Evolutionary conservation across 345 rosid genomes (phyloP).

Genomic region (Punica granatum): DNA sequence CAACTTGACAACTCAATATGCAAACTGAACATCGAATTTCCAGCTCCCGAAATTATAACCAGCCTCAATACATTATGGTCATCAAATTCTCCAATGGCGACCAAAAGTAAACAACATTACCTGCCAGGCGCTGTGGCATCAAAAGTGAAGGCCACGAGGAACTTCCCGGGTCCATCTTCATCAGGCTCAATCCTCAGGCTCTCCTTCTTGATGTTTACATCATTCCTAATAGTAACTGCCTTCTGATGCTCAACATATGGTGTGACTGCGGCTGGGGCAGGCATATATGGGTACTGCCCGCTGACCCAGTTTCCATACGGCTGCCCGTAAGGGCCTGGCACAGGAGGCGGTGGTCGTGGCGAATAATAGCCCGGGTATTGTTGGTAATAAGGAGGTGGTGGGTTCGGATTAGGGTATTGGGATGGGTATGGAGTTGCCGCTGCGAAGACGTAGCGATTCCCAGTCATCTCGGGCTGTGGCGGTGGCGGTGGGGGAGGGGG

Average conservation of each 20-base stretch:
- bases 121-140: slow-evolving; percentile 48
- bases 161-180: slow-evolving; percentile 32
- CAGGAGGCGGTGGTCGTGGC: slow-evolving; percentile 9
- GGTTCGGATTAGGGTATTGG: slow-evolving; percentile 28
- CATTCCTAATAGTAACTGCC: slow-evolving; percentile 43
- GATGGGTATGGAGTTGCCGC: slow-evolving; percentile 38
- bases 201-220: slow-evolving; percentile 48
- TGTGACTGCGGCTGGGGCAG: slow-evolving; percentile 15
- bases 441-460: slow-evolving; percentile 29
- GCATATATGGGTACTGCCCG: slow-evolving; percentile 20
- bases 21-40: neutral
- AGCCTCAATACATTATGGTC: neutral
- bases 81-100: neutral
- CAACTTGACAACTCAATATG: neutral
- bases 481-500: slow-evolving; percentile 16
- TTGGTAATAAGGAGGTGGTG: slow-evolving; percentile 21
- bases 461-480: slow-evolving; percentile 16
- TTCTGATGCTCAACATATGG: slow-evolving; percentile 42
- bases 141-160: slow-evolving; percentile 35
- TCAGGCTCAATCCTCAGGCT: slow-evolving; percentile 30
- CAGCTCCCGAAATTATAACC: neutral
- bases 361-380: slow-evolving; percentile 16
- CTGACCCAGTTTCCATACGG: slow-evolving; percentile 23
- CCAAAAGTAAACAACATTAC: slow-evolving; percentile 12
- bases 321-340: slow-evolving; percentile 16